These are phyloP conservation scores for Helianthus annuus DNA, from an alignment of 129 eudicot genomes.

Conservation along the genomic window HanXRQr2.0-SUNRISE NC_035443.2:51369773-51370272, in stretches of 20 bases:
- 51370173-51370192: not conserved
- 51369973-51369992: slow-evolving; percentile 11
- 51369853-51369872: not conserved
- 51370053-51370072: slow-evolving; percentile 18
- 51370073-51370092: not conserved
- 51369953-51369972: slow-evolving; percentile 10
- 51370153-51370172: slow-evolving; percentile 1
- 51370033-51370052: not conserved
- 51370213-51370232: slow-evolving; percentile 3
- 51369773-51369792: no score
- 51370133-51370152: not conserved
- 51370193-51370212: not conserved
- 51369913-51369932: slow-evolving; percentile 8
- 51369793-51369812: no score
- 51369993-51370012: not conserved
- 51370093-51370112: not conserved
- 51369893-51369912: slow-evolving; percentile 13
- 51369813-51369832: no score
- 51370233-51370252: slow-evolving; percentile 6
- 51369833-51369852: no score
- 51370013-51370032: no score
- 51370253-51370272: not conserved
- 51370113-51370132: slow-evolving; percentile 10
- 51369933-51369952: not conserved
- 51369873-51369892: slow-evolving; percentile 7